Conservation (phyloP, 176 grass and related monocot genomes). For the Eragrostis nindensis region DNA sequence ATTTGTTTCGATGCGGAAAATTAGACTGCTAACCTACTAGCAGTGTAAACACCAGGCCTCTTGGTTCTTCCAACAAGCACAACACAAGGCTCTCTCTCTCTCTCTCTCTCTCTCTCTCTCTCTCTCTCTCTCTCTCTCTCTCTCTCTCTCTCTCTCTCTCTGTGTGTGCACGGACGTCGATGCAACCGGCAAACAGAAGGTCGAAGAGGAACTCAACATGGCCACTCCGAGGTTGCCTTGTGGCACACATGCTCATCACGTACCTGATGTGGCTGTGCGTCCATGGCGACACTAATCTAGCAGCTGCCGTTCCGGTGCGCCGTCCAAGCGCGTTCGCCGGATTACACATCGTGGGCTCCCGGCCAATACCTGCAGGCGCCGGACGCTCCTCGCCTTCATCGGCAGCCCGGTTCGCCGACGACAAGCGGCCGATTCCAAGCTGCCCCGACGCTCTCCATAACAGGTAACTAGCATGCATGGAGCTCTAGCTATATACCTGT, state of each 20-base stretch:
- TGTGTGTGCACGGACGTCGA: slow-evolving; percentile 4
- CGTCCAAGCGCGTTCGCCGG: background rate
- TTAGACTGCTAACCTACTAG: background rate
- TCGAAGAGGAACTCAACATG: background rate
- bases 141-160: no score
- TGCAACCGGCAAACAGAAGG: slow-evolving; percentile 31
- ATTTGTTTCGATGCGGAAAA: slow-evolving; percentile 33
- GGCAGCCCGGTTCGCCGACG: slow-evolving; percentile 12
- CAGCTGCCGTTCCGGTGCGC: slow-evolving; percentile 19
- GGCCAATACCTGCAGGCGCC: slow-evolving; percentile 19
- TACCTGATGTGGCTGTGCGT: slow-evolving; percentile 20
- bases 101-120: background rate
- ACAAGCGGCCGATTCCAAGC: slow-evolving; percentile 60
- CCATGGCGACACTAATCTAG: background rate
- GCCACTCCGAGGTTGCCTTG: background rate
- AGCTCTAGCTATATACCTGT: background rate
- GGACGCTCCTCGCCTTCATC: background rate
- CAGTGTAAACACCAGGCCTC: background rate
- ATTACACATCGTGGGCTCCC: slow-evolving; percentile 34
- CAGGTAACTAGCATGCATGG: slow-evolving; percentile 48
- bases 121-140: background rate
- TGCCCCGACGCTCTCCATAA: slow-evolving; percentile 58
- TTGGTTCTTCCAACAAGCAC: no score
- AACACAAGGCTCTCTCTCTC: no score
- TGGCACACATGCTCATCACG: background rate